Evolutionary conservation across 768 basidiomycete genomes (phyloP), one percentile per base, ranked within the genome.

Genomic region (Hemileccinum impolitum): DNA sequence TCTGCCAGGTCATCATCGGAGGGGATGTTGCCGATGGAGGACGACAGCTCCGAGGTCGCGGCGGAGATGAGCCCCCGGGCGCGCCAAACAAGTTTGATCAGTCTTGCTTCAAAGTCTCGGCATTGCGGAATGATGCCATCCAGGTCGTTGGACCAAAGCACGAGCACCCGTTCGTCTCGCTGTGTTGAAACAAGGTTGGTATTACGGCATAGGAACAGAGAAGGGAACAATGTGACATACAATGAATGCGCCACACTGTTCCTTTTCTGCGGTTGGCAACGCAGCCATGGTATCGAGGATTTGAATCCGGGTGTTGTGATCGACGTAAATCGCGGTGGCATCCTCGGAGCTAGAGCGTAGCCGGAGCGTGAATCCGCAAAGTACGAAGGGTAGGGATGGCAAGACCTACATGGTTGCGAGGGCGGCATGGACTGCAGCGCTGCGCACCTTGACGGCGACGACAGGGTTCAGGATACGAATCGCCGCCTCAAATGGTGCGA

Each of bases 231-330:
- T 18, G 31, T 30, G 44, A 48, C 19, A 36, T 64, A 86, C 88
- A 45, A 92, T 77, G 64, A 94, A 94, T 12, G 92, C 92, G 17
- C 84, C 92, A 43, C 87, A 91, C 59, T 94, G 91, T 62, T 94
- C 91, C 71, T 93, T 94, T 63, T 94, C 88, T 7, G 90, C 90
- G 35, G 78, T 76, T 6, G 85, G 80, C 36, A 94, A 72, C 48
- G 79, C 75, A 45, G 63, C 59, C 56, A 94, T 81, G 14, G 79
- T 79, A 50, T 89, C 85, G 21, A 94, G 66, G 48, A 94, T 82
- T 67, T 94, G 92, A 45, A 94, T 94, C 6, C 90, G 85, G 1
- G 90, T 94, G 62, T 92, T 82, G 47, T 67, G 64, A 68, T 90
- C 87, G 52, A 94, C 77, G 58, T 83, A 83, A 53, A 90, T 80